These are phyloP conservation scores for Stenocarpella maydis DNA, from an alignment of 2,329 filamentous ascomycete genomes.

Conservation along the genomic window DNA sequence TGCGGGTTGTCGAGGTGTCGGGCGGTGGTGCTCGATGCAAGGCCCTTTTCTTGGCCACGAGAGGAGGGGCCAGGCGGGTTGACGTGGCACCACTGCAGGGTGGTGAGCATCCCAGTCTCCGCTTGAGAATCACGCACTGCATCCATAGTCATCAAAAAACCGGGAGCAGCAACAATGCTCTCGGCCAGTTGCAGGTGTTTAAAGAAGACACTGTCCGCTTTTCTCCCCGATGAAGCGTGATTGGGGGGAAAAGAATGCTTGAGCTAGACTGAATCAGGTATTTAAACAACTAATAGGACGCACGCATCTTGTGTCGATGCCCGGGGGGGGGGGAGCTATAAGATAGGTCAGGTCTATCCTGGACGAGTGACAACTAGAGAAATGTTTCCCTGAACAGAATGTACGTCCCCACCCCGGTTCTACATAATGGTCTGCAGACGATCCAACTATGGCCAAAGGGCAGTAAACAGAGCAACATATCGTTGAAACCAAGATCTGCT, in stretches of 20 bases:
- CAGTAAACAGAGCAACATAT: not conserved
- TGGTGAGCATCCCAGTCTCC: too few relatives aligned
- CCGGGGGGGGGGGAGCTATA: constrained; percentile 6
- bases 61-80: too few relatives aligned
- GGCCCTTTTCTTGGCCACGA: too few relatives aligned
- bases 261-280: constrained; percentile 1
- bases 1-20: too few relatives aligned
- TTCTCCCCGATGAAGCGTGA: too few relatives aligned
- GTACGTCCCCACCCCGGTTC: not conserved
- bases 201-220: too few relatives aligned
- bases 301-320: not conserved
- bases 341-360: constrained; percentile 7
- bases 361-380: not conserved
- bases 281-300: constrained; percentile 9
- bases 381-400: not conserved
- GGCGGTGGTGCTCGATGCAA: too few relatives aligned
- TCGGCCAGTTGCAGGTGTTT: too few relatives aligned
- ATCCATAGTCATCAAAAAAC: too few relatives aligned
- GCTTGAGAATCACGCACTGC: too few relatives aligned
- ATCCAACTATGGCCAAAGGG: not conserved
- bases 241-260: not conserved
- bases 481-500: not conserved
- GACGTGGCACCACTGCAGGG: too few relatives aligned
- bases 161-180: too few relatives aligned
- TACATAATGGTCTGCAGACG: not conserved